Base-by-base conservation (phyloP, 1,284 basidiomycete genomes). In the Boletellus sp. region DNA sequence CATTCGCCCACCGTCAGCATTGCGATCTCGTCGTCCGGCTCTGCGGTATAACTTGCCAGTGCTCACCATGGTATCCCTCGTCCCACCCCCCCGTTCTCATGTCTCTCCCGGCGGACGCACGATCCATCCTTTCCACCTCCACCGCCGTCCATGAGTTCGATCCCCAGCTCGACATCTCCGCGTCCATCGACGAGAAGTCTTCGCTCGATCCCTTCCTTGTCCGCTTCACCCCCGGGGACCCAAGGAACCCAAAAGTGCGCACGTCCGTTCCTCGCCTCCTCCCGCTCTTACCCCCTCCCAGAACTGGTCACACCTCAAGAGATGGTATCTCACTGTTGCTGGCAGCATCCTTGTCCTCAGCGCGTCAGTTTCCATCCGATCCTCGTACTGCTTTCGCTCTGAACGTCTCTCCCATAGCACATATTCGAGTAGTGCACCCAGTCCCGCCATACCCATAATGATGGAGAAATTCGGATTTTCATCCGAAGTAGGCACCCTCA, bases 311-410 rank as follows among this genome's bases (percentile, higher is more conserved):
- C 58, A 69, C 2, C 18, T 56, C 8, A 81, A 77, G 56, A 71
- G 83, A 58, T 87, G 85, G 83, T 84, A 79, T 58, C 68, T 91
- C 22, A 91, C 88, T 3, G 58, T 71, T 28, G 60, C 83, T 4
- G 78, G 74, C 3, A 82, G 85, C 43, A 42, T 86, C 0, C 75
- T 91, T 40, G 81, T 89, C 16, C 71, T 91, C 54, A 86, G 86
- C 64, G 85, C 85, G 78, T 80, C 55, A 40, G 78, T 71, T 5
- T 40, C 26, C 18, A 10, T 54, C 35, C 18, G 4, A 26, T 33
- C 22, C 21, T 8, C 5, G 13, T 30, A 21, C 4, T 13, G 19
- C 30, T 41, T 16, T 35, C 8, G 8, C 52, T 55, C 22, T 32
- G 30, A 32, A 67, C 65, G 38, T 19, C 26, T 33, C 43, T 33